Evolutionary conservation across 2,329 filamentous ascomycete genomes (phyloP).

Genomic region (Curvularia hawaiiensis): DNA sequence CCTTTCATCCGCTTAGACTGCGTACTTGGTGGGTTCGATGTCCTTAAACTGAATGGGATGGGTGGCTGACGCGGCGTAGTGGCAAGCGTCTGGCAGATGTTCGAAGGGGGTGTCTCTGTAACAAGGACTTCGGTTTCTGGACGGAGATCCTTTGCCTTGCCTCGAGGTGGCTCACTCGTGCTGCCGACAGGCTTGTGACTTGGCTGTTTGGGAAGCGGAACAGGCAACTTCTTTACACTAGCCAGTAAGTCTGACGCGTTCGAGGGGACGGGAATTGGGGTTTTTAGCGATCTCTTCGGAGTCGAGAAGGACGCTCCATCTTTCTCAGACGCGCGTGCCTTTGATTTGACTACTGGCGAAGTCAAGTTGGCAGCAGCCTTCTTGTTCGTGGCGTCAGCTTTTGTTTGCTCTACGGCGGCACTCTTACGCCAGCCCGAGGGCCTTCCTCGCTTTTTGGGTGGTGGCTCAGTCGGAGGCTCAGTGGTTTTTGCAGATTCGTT

Average conservation of each 20-base stretch:
- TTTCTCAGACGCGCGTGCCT: slow-evolving; percentile 4
- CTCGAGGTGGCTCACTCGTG: background rate
- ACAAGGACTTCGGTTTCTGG: slow-evolving; percentile 16
- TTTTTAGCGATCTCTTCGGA: background rate
- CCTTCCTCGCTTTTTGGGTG: slow-evolving; percentile 8
- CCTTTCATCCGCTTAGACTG: slow-evolving; percentile 2
- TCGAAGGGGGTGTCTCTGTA: slow-evolving; percentile 21
- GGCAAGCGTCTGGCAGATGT: slow-evolving; percentile 6
- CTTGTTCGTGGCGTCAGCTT: background rate
- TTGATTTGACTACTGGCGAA: too few relatives aligned
- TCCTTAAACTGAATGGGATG: slow-evolving; percentile 21
- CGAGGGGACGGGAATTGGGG: background rate
- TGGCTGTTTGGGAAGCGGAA: slow-evolving; percentile 2
- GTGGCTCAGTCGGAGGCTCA: slow-evolving; percentile 1
- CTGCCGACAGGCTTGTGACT: background rate
- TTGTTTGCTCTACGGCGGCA: background rate
- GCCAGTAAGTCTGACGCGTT: slow-evolving; percentile 1
- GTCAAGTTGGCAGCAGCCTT: background rate
- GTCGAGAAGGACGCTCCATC: background rate
- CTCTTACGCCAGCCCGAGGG: slow-evolving; percentile 1
- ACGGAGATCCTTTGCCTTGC: background rate
- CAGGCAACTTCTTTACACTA: slow-evolving; percentile 14
- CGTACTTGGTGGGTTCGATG: background rate
- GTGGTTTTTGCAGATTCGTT: background rate
- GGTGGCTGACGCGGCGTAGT: slow-evolving; percentile 10